Base-by-base conservation (phyloP, 768 basidiomycete species). In the Xerocomus spinulosus region DNA sequence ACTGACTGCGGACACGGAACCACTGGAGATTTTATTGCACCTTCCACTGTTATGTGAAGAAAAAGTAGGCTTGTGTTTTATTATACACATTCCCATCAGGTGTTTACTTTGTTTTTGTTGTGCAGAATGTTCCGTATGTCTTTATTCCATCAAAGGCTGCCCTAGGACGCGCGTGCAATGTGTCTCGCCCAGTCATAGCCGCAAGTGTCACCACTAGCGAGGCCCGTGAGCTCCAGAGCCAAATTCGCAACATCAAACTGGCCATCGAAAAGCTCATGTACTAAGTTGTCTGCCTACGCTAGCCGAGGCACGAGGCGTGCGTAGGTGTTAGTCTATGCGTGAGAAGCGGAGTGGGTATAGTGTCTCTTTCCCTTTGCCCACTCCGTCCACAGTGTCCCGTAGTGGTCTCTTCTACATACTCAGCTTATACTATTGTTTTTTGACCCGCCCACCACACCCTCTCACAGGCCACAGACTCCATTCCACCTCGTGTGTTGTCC, bases 21-120 rank as follows among this genome's bases (percentile, higher is more conserved):
- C 96, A 39, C 79, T 99, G 60, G 96, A 98, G 68, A 99, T 99
- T 69, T 73, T 99, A 46, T 81, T 99, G 53, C 96, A 99, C 70
- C 83, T 99, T 25, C 96, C 96, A 30, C 77, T 99, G 51, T 78
- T 99, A 23, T 99, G 96, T 64, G 96, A 99, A 69, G 96, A 99
- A 75, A 99, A 99, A 82, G 91, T 86, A 44, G 55, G 32, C 21
- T 36, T 4, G 41, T 35, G 35, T 25, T 42, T 30, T 3, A 12
- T 36, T 14, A 23, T 20, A 3, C 13, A 15, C 28, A 28, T 26
- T 24, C 20, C 13, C 4, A 28, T n/a, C 9, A 35, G 43, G 44
- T 42, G 20, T 49, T 56, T 26, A 46, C 17, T 12, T n/a, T n/a
- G n/a, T n/a, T 44, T 9, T 17, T 23, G 34, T 10, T 43, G 17